Percentiles rank a stretch among this genome's conserved stretches.
Conservation (phyloP, 2,329 filamentous ascomycete species). For the Grosmannia serpens region DNA sequence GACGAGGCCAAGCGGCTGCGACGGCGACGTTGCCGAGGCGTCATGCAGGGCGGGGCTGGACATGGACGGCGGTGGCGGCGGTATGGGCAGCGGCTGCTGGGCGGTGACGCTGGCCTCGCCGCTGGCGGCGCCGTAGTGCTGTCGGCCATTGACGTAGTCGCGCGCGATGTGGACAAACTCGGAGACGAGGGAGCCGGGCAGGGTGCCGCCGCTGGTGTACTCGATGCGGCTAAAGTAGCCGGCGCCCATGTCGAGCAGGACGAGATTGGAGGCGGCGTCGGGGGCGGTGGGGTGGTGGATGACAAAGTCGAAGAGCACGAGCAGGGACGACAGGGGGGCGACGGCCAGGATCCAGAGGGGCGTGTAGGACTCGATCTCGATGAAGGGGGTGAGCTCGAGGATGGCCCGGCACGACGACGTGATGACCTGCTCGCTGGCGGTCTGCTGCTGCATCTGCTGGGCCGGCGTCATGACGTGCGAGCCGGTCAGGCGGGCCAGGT, state of each 20-base stretch:
- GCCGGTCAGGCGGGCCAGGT: background rate
- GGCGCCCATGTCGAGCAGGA: slow-evolving; percentile 27
- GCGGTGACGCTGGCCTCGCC: background rate
- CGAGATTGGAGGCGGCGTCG: slow-evolving; percentile 24
- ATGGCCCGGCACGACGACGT: slow-evolving; percentile 12
- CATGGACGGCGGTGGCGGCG: background rate
- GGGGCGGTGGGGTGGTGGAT: slow-evolving; percentile 23
- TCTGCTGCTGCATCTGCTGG: background rate
- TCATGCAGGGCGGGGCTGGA: background rate
- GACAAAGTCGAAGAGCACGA: slow-evolving; percentile 30
- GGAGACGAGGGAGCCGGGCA: slow-evolving; percentile 24
- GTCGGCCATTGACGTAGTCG: slow-evolving; percentile 18
- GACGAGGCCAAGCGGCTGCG: background rate
- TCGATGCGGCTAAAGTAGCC: slow-evolving; percentile 32
- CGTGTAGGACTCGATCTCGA: slow-evolving; percentile 20
- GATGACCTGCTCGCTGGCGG: background rate
- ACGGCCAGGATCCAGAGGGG: slow-evolving; percentile 21
- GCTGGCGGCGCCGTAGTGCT: slow-evolving; percentile 5
- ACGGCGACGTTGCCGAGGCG: background rate
- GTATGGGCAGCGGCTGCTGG: background rate
- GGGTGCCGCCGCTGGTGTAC: slow-evolving; percentile 19
- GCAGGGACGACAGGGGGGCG: slow-evolving; percentile 24
- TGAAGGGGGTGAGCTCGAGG: slow-evolving; percentile 17
- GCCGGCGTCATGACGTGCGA: background rate
- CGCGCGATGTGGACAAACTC: slow-evolving; percentile 30